A percentile compares a stretch with the other conserved stretches of the same genome.
phyloP scores from a whole-genome alignment of 2,329 filamentous ascomycete genomes.

The Aspergillus ibericus region DNA sequence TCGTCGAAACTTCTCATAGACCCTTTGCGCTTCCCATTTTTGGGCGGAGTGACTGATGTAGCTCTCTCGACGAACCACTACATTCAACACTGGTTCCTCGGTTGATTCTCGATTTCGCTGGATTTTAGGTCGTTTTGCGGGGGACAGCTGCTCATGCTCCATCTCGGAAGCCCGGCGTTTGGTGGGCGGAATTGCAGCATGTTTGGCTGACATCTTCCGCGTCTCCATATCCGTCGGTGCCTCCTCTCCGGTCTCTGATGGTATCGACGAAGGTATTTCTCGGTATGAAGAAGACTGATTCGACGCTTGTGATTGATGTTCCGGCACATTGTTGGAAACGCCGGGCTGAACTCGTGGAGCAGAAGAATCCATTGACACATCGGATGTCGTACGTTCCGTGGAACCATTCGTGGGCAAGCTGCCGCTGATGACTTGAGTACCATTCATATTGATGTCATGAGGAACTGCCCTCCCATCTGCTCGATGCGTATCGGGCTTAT shows the following conservation, averaged over 20 bases:
- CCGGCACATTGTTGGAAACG: constrained; percentile 6
- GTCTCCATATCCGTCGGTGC: constrained; percentile 3
- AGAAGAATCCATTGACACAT: constrained; percentile 27
- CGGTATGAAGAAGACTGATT: constrained; percentile 23
- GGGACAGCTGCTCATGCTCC: constrained; percentile 11
- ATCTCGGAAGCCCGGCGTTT: constrained; percentile 17
- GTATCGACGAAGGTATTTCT: constrained; percentile 17
- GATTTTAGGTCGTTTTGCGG: constrained; percentile 14
- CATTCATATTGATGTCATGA: constrained; percentile 18
- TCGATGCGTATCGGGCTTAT: constrained; percentile 12
- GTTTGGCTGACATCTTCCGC: not conserved
- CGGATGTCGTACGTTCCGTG: constrained; percentile 18
- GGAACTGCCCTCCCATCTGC: constrained; percentile 1
- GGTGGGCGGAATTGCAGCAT: constrained; percentile 6
- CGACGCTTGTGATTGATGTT: constrained; percentile 14
- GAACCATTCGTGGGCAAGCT: constrained; percentile 17
- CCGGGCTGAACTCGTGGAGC: constrained; percentile 16
- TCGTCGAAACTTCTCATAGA: constrained; percentile 40
- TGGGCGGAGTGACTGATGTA: constrained; percentile 22
- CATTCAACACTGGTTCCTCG: constrained; percentile 5
- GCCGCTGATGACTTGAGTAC: constrained; percentile 24
- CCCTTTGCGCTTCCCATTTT: constrained; percentile 24
- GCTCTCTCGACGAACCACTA: constrained; percentile 23
- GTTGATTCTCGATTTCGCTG: not conserved
- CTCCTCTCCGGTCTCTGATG: constrained; percentile 7